These are phyloP conservation scores for Candida silvicultrix DNA, from an alignment of 805 yeast genomes.

Conservation along the genomic window DNA sequence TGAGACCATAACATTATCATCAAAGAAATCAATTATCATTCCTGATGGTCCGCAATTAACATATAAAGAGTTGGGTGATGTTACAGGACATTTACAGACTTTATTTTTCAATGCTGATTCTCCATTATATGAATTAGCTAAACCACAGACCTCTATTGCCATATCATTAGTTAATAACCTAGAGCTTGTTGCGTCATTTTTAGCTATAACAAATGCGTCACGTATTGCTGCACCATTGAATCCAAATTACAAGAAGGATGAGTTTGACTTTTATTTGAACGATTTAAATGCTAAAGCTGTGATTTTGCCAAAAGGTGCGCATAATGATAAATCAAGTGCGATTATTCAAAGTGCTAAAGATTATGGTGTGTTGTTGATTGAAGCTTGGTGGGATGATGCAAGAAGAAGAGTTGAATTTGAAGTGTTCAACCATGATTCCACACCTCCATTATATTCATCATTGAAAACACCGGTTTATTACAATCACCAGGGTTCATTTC, in stretches of 20 bases:
- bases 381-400: slow-evolving; percentile 38
- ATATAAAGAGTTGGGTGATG: slow-evolving; percentile 36
- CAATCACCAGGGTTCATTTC: slow-evolving; percentile 25
- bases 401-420: slow-evolving; percentile 38
- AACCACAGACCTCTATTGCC: slow-evolving; percentile 42
- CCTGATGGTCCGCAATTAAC: slow-evolving; percentile 43
- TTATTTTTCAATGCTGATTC: slow-evolving; percentile 35
- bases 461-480: slow-evolving; percentile 22
- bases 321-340: slow-evolving; percentile 27
- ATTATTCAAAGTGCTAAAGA: slow-evolving; percentile 45
- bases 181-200: slow-evolving; percentile 50
- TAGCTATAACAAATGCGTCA: slow-evolving; percentile 50
- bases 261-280: slow-evolving; percentile 57
- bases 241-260: slow-evolving; percentile 52
- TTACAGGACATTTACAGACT: slow-evolving; percentile 43
- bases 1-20: slow-evolving; percentile 29
- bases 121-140: slow-evolving; percentile 30
- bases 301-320: slow-evolving; percentile 49
- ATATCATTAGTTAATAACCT: slow-evolving; percentile 56
- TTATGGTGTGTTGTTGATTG: slow-evolving; percentile 43
- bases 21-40: slow-evolving; percentile 35
- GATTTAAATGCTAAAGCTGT: slow-evolving; percentile 54
- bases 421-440: slow-evolving; percentile 19
- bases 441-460: slow-evolving; percentile 25
- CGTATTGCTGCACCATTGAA: slow-evolving; percentile 66